phyloP scores from a whole-genome alignment of 495 filamentous ascomycete genomes.

The Echria macrotheca region DNA sequence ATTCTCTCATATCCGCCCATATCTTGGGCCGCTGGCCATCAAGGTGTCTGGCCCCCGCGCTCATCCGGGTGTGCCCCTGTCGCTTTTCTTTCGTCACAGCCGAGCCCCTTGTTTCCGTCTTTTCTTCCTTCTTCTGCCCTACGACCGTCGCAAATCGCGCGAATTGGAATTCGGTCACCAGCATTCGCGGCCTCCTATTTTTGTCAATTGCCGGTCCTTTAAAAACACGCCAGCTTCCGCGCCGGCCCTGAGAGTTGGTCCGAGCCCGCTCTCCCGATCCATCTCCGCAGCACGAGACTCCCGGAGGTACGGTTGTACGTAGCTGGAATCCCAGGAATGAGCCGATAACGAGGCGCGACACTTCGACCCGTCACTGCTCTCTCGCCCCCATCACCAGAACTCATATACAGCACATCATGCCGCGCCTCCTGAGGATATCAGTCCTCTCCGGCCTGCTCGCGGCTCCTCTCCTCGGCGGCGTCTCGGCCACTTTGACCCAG shows the following conservation, averaged over 20 bases:
- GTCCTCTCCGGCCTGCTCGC: conserved; percentile 16
- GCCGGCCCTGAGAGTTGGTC: too few species aligned
- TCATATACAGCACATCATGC: too few species aligned
- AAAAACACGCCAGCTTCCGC: too few species aligned
- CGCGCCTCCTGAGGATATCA: conserved; percentile 5
- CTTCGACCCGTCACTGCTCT: neutral
- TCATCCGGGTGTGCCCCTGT: conserved; percentile 1
- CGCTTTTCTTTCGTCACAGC: conserved; percentile 3
- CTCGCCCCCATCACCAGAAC: neutral
- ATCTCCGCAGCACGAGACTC: too few species aligned
- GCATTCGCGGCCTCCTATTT: neutral
- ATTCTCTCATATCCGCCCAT: neutral
- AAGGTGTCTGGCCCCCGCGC: conserved; percentile 4
- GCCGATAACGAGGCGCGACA: too few species aligned
- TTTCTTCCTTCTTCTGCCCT: neutral
- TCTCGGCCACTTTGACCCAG: too few species aligned
- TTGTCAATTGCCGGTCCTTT: too few species aligned
- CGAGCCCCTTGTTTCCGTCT: neutral
- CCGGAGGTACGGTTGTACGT: too few species aligned
- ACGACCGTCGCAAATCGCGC: neutral
- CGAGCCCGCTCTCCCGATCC: too few species aligned
- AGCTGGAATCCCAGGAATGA: too few species aligned
- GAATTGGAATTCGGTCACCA: neutral
- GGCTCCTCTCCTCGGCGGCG: neutral
- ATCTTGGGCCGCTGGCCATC: conserved; percentile 1